phyloP scores from a whole-genome alignment of 768 basidiomycete genomes.

The Hygrophoropsis aurantiaca region DNA sequence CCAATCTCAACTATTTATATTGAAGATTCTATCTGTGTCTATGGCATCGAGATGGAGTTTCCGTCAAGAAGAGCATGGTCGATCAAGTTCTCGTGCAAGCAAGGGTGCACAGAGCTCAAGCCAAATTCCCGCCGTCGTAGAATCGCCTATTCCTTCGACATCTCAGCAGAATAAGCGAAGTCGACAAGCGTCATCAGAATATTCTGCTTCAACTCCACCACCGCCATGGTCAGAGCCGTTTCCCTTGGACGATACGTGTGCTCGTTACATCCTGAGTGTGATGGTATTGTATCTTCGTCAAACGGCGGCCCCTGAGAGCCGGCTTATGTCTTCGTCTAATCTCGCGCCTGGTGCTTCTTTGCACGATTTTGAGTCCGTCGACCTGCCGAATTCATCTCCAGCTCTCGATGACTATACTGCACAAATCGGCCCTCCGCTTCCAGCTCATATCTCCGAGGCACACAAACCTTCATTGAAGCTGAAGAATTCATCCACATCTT shows the following conservation, averaged over 20 bases:
- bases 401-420: slow-evolving; percentile 18
- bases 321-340: slow-evolving; percentile 60
- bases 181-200: slow-evolving; percentile 45
- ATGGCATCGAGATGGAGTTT: slow-evolving; percentile 75
- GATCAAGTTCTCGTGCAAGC: slow-evolving; percentile 44
- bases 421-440: slow-evolving; percentile 27
- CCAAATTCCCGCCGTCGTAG: slow-evolving; percentile 24
- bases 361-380: slow-evolving; percentile 69
- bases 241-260: slow-evolving; percentile 79
- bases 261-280: slow-evolving; percentile 77
- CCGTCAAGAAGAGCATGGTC: slow-evolving; percentile 39
- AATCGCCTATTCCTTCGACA: slow-evolving; percentile 37
- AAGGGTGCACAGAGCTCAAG: slow-evolving; percentile 33
- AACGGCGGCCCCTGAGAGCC: slow-evolving; percentile 54
- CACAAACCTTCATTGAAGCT: slow-evolving; percentile 30
- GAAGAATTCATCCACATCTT: slow-evolving; percentile 40
- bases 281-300: slow-evolving; percentile 83
- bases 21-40: slow-evolving; percentile 77
- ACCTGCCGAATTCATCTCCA: slow-evolving; percentile 30
- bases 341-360: slow-evolving; percentile 63
- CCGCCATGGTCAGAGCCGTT: slow-evolving; percentile 61
- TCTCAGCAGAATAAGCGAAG: slow-evolving; percentile 23
- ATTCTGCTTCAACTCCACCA: slow-evolving; percentile 28
- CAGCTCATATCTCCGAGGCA: slow-evolving; percentile 40
- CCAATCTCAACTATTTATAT: slow-evolving; percentile 83